A percentile compares a stretch with the other conserved stretches of the same genome.
phyloP scores from a whole-genome alignment of 164 flowering plant genomes.

The Brasenia schreberi region DNA sequence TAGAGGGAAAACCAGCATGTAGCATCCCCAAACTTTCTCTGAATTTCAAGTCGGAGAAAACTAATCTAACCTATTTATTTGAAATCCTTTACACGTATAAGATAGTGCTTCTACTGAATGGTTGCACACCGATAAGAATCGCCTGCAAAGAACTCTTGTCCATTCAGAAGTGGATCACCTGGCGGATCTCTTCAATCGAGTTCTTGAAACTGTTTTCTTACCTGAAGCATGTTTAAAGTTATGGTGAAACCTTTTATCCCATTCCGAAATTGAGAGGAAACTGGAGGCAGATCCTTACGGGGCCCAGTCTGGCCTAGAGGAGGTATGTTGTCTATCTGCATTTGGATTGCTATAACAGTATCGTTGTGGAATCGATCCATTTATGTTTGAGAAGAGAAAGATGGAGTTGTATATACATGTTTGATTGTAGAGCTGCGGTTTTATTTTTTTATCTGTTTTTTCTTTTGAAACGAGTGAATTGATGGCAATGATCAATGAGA shows the following conservation, averaged over 20 bases:
- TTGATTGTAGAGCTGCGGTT: neutral
- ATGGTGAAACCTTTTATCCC: neutral
- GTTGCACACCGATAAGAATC: too few species aligned
- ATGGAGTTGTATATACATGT: conserved; percentile 5
- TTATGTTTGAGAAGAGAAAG: neutral
- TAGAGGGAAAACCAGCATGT: conserved; percentile 38
- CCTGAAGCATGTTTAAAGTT: neutral
- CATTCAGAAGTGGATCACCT: neutral
- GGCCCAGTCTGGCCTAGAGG: neutral
- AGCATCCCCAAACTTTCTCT: conserved; percentile 2
- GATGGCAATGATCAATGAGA: neutral
- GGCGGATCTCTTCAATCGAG: neutral
- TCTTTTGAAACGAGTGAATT: neutral
- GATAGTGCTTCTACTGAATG: too few species aligned
- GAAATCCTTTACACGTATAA: too few species aligned
- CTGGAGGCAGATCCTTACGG: neutral
- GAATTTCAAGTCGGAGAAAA: too few species aligned
- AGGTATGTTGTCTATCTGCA: neutral
- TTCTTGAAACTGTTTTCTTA: neutral
- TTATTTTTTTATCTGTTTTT: neutral
- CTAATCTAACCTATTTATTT: too few species aligned
- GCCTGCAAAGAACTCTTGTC: too few species aligned
- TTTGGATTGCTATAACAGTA: neutral
- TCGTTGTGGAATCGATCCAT: neutral
- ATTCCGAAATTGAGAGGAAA: neutral